These are phyloP conservation scores for Lepidopterella palustris DNA, from an alignment of 495 filamentous ascomycete genomes.

Conservation along the genomic window DNA sequence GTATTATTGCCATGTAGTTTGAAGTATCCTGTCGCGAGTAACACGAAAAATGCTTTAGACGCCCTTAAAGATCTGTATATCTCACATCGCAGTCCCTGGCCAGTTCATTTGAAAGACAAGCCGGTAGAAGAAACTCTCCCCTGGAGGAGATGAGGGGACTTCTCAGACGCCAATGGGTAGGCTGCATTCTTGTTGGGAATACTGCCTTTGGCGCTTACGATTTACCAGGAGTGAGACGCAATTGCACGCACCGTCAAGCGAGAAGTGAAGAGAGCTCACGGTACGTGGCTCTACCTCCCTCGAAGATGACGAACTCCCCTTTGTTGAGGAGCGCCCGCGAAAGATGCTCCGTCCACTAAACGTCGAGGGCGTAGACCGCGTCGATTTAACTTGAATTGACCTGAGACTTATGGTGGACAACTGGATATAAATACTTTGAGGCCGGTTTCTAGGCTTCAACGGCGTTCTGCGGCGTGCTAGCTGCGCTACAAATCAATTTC, in stretches of 20 bases:
- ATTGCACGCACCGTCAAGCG: background rate
- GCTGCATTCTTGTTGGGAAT: background rate
- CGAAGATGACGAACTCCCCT: conserved; percentile 11
- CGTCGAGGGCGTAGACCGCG: background rate
- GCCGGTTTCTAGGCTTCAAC: too few relatives aligned
- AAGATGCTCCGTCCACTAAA: conserved; percentile 1
- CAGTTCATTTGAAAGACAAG: conserved; percentile 12
- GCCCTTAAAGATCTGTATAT: conserved; percentile 13
- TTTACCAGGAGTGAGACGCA: background rate
- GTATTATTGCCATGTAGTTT: too few relatives aligned
- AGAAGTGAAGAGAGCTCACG: conserved; percentile 16
- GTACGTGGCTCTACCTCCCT: background rate
- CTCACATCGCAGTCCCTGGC: conserved; percentile 11
- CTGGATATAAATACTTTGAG: too few relatives aligned
- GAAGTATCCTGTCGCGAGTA: background rate
- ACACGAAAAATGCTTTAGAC: background rate
- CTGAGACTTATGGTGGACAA: too few relatives aligned
- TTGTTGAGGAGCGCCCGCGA: conserved; percentile 11
- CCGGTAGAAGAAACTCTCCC: conserved; percentile 8
- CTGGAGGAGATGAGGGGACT: conserved; percentile 15
- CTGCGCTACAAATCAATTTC: too few relatives aligned
- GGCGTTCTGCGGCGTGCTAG: too few relatives aligned
- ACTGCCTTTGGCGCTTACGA: background rate
- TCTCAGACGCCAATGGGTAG: conserved; percentile 11
- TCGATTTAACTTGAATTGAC: conserved; percentile 11